Conservation (phyloP, 345 rosid species). For the Aquilaria malaccensis region DNA sequence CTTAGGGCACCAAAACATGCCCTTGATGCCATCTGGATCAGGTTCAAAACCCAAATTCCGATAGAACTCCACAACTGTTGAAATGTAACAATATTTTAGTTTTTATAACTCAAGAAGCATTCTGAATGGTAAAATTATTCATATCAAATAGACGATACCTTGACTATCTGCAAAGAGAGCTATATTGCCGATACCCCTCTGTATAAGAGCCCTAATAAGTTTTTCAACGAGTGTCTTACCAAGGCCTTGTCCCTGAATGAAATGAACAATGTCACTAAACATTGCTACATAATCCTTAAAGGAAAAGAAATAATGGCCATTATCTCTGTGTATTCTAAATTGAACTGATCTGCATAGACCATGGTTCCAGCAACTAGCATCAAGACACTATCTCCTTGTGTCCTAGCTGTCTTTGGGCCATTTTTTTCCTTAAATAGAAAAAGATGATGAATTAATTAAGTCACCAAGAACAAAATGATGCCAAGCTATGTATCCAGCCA, state of each 20-base stretch:
- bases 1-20: constrained; percentile 97
- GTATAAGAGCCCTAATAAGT: constrained; percentile 78
- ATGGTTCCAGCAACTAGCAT: too few species aligned
- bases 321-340: too few species aligned
- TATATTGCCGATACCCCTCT: constrained; percentile 87
- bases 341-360: too few species aligned
- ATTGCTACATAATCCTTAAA: constrained; percentile 1
- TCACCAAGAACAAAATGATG: too few species aligned
- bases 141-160: constrained; percentile 37
- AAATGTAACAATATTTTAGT: constrained; percentile 5
- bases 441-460: too few species aligned
- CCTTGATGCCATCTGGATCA: constrained; percentile 97
- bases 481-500: too few species aligned
- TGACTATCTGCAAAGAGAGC: constrained; percentile 96
- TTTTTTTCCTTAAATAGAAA: too few species aligned
- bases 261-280: constrained; percentile 9
- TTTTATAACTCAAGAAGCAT: neutral
- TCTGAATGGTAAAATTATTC: neutral
- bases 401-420: too few species aligned
- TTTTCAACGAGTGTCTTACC: constrained; percentile 93
- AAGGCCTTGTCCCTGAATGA: constrained; percentile 83
- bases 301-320: too few species aligned
- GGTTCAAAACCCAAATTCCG: constrained; percentile 87
- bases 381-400: too few species aligned
- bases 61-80: constrained; percentile 91